Conservation (phyloP, 768 basidiomycete species). For the Tylopilus plumbeoviolaceoides region DNA sequence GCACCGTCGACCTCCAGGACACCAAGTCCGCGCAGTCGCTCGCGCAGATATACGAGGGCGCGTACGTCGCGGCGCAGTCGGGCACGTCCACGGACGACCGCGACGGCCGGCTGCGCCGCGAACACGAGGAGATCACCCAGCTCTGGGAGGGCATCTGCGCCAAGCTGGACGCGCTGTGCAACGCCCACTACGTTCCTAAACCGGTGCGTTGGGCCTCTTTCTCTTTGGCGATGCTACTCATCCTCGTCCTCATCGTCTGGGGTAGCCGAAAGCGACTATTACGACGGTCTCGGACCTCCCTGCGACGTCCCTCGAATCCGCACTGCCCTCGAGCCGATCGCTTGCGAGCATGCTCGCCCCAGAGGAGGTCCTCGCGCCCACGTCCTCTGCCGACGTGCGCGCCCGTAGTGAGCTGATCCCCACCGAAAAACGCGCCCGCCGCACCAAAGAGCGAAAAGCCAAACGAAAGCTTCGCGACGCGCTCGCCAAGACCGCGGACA, state of each 20-base stretch:
- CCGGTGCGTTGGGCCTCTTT: slow-evolving; percentile 55
- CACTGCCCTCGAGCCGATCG: slow-evolving; percentile 79
- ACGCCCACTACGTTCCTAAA: slow-evolving; percentile 94
- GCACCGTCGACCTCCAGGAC: slow-evolving; percentile 85
- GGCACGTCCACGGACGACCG: slow-evolving; percentile 62
- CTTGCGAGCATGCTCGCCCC: slow-evolving; percentile 82
- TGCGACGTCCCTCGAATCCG: slow-evolving; percentile 81
- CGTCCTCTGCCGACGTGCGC: slow-evolving; percentile 46
- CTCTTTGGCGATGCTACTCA: no score
- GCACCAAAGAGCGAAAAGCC: slow-evolving; percentile 64
- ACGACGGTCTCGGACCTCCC: slow-evolving; percentile 80
- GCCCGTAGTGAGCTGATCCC: slow-evolving; percentile 82
- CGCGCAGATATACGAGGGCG: slow-evolving; percentile 94
- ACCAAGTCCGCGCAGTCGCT: slow-evolving; percentile 84
- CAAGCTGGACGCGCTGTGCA: slow-evolving; percentile 91
- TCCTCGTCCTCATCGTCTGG: not conserved
- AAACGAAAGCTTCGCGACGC: slow-evolving; percentile 64
- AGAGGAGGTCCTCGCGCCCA: slow-evolving; percentile 78
- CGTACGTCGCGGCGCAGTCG: slow-evolving; percentile 68
- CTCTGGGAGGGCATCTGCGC: slow-evolving; percentile 82
- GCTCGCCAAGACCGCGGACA: slow-evolving; percentile 62
- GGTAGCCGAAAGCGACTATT: slow-evolving; percentile 84
- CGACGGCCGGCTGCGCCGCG: slow-evolving; percentile 83
- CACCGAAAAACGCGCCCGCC: slow-evolving; percentile 68
- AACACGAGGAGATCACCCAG: slow-evolving; percentile 82